A percentile compares a stretch with the other conserved stretches of the same genome.
Conservation (phyloP, 2,329 filamentous ascomycete genomes). For the Colletotrichum sp. region DNA sequence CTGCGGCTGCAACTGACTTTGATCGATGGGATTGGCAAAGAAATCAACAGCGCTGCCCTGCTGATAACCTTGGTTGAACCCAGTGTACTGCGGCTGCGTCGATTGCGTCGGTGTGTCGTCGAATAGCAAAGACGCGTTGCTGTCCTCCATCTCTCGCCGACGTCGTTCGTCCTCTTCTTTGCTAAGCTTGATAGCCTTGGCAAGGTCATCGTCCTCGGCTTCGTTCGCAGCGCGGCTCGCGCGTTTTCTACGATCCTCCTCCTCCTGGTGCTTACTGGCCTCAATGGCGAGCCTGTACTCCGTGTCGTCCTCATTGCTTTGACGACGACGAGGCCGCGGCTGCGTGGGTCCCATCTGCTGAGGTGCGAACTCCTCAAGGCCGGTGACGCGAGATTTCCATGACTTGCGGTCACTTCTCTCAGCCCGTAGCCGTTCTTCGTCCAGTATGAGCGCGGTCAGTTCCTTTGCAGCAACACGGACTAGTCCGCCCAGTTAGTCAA, state of each 20-base stretch:
- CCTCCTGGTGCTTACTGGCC: conserved; percentile 93
- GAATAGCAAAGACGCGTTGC: conserved; percentile 86
- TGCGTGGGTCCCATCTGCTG: conserved; percentile 41
- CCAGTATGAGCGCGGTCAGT: conserved; percentile 86
- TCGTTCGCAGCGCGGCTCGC: conserved; percentile 59
- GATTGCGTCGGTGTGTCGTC: conserved; percentile 68
- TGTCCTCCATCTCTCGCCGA: conserved; percentile 84
- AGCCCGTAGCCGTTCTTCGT: conserved; percentile 89
- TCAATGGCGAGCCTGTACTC: conserved; percentile 92
- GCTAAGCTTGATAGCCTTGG: conserved; percentile 93
- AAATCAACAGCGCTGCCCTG: conserved; percentile 96
- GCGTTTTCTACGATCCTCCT: conserved; percentile 83
- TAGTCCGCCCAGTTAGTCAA: conserved; percentile 46
- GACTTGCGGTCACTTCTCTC: conserved; percentile 91
- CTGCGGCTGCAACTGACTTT: conserved; percentile 76
- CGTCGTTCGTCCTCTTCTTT: conserved; percentile 93
- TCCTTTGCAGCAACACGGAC: conserved; percentile 97
- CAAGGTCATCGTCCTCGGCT: conserved; percentile 82
- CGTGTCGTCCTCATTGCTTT: conserved; percentile 75
- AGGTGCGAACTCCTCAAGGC: conserved; percentile 80
- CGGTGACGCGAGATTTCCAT: conserved; percentile 96
- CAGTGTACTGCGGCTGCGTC: conserved; percentile 77
- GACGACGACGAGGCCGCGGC: conserved; percentile 49
- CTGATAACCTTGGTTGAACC: conserved; percentile 96
- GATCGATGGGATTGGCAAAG: conserved; percentile 93